A percentile compares a stretch with the other conserved stretches of the same genome.
These are phyloP conservation scores for Hypoxylon intermedium DNA, from an alignment of 495 filamentous ascomycete species.

Conservation along the genomic window DNA sequence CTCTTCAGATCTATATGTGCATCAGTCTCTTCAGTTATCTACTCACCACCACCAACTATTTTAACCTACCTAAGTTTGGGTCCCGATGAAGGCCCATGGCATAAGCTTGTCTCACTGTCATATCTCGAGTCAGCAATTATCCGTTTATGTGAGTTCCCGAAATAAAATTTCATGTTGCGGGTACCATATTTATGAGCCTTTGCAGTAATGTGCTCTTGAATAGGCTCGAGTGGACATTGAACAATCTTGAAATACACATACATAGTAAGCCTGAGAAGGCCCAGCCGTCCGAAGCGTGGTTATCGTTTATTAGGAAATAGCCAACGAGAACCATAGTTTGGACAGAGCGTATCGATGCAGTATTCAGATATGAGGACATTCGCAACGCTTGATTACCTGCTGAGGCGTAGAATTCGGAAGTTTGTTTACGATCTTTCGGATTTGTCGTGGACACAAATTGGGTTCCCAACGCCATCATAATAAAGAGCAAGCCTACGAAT, in stretches of 20 bases:
- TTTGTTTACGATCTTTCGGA: constrained; percentile 64
- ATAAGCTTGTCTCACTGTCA: constrained; percentile 71
- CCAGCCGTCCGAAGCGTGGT: constrained; percentile 77
- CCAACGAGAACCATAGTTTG: constrained; percentile 77
- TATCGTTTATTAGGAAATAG: constrained; percentile 81
- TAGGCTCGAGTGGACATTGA: too few species aligned
- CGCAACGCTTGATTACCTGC: constrained; percentile 73
- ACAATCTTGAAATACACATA: constrained; percentile 7
- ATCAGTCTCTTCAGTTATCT: constrained; percentile 8
- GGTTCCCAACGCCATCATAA: constrained; percentile 74
- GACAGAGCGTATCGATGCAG: constrained; percentile 68
- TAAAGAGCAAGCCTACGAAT: constrained; percentile 69
- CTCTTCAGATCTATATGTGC: too few species aligned
- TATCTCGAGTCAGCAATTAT: constrained; percentile 14
- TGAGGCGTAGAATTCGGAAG: constrained; percentile 77
- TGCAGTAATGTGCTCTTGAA: not conserved
- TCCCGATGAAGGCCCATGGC: constrained; percentile 79
- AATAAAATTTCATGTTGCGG: not conserved
- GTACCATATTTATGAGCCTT: not conserved
- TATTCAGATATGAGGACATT: constrained; percentile 71
- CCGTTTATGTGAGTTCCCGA: not conserved
- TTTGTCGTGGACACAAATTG: constrained; percentile 70
- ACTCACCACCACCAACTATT: not conserved
- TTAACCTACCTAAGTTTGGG: constrained; percentile 64
- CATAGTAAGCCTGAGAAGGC: constrained; percentile 65